A percentile compares a stretch with the other conserved stretches of the same genome.
phyloP scores from a whole-genome alignment of 163 green algal genomes.

The Coccomyxa subellipsoidea region DNA sequence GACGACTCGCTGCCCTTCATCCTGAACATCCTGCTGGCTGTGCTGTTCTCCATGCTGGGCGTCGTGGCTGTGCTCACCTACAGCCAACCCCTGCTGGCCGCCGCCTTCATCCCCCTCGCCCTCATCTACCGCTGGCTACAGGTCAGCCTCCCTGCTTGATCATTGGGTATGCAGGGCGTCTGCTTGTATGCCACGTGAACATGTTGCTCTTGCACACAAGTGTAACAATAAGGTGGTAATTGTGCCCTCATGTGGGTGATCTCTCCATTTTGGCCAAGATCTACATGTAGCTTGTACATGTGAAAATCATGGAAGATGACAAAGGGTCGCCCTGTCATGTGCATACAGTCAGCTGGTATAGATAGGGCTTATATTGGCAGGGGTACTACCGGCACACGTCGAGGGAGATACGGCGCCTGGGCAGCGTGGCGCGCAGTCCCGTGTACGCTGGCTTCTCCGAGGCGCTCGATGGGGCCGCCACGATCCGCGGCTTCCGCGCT shows the following conservation, averaged over 20 bases:
- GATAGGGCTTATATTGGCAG: too few relatives aligned
- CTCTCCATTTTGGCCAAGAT: too few relatives aligned
- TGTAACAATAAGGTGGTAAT: too few relatives aligned
- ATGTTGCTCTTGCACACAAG: too few relatives aligned
- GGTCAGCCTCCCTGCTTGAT: constrained; percentile 7
- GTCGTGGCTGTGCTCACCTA: constrained; percentile 62
- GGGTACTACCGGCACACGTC: constrained; percentile 53
- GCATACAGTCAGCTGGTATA: too few relatives aligned
- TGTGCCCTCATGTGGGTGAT: too few relatives aligned
- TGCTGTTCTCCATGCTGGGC: constrained; percentile 32
- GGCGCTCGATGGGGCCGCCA: constrained; percentile 42
- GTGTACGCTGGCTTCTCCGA: constrained; percentile 67
- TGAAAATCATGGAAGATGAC: too few relatives aligned
- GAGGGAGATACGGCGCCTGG: constrained; percentile 73
- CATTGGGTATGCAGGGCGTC: too few relatives aligned
- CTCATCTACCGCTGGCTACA: constrained; percentile 49
- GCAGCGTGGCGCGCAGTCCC: constrained; percentile 61
- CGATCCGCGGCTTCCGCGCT: constrained; percentile 58
- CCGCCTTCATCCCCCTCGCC: constrained; percentile 54
- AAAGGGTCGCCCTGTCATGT: too few relatives aligned
- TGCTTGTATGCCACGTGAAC: too few relatives aligned
- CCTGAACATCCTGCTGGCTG: constrained; percentile 78
- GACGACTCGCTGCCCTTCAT: constrained; percentile 89
- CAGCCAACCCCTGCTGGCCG: constrained; percentile 55
- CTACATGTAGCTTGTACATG: too few relatives aligned